phyloP scores from a whole-genome alignment of 768 basidiomycete species.

The Suillus hirtellus region DNA sequence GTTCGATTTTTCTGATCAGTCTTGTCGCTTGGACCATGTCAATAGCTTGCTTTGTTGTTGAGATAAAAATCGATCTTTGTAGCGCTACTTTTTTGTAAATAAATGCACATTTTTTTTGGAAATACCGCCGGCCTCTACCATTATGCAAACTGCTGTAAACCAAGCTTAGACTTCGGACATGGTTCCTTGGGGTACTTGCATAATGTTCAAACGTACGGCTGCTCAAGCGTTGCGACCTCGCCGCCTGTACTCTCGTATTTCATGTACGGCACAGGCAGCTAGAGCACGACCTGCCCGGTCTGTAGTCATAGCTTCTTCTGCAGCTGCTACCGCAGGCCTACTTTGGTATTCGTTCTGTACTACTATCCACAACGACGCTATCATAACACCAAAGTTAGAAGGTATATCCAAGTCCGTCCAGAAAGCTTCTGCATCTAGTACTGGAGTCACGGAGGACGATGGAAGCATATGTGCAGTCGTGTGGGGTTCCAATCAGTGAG shows the following conservation, averaged over 20 bases:
- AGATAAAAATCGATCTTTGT: too few relatives aligned
- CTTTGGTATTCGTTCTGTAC: constrained; percentile 41
- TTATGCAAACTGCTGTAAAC: too few relatives aligned
- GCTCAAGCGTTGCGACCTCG: constrained; percentile 4
- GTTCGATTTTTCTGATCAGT: too few relatives aligned
- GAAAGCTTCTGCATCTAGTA: constrained; percentile 20
- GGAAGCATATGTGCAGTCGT: constrained; percentile 49
- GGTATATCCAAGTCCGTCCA: constrained; percentile 1
- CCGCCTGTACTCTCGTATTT: constrained; percentile 23
- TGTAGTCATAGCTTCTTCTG: constrained; percentile 29
- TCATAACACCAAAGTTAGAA: constrained; percentile 11
- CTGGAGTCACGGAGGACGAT: constrained; percentile 23
- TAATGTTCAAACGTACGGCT: constrained; percentile 19
- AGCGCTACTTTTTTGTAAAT: too few relatives aligned
- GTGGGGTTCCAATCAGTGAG: constrained; percentile 78
- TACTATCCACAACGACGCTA: constrained; percentile 39
- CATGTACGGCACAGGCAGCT: constrained; percentile 24
- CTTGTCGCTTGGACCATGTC: too few relatives aligned
- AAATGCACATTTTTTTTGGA: too few relatives aligned
- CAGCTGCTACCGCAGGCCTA: constrained; percentile 36
- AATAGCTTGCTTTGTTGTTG: too few relatives aligned
- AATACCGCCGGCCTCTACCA: too few relatives aligned
- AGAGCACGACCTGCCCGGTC: constrained; percentile 20
- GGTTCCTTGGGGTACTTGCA: neutral
- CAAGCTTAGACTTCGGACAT: neutral